Evolutionary conservation across 306 rosid species (phyloP).

Genomic region (Neltuma alba): DNA sequence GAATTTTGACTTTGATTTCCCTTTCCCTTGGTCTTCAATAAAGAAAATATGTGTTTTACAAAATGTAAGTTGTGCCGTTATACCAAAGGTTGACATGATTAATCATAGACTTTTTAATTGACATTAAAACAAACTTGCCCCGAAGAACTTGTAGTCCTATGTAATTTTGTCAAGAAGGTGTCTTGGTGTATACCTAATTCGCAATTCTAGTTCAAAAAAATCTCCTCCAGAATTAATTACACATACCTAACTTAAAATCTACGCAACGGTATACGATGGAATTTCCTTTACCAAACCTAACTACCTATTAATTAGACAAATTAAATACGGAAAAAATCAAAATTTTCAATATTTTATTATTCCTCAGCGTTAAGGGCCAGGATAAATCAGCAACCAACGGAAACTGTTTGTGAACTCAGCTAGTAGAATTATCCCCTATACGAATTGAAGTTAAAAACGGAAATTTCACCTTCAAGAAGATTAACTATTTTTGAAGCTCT

Average conservation of each 20-base stretch:
- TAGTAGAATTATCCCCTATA: background rate
- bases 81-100: background rate
- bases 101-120: background rate
- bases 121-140: slow-evolving; percentile 5
- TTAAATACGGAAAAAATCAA: background rate
- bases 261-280: background rate
- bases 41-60: background rate
- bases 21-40: background rate
- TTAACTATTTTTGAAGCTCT: background rate
- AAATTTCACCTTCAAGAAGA: background rate
- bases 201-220: background rate
- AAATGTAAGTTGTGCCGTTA: slow-evolving; percentile 15
- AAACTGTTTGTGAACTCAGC: background rate
- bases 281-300: background rate
- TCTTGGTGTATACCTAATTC: slow-evolving; percentile 29
- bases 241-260: background rate
- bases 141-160: background rate
- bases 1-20: slow-evolving; percentile 4
- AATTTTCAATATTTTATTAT: background rate
- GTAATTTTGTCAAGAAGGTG: background rate
- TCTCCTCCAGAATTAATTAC: background rate
- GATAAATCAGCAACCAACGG: background rate
- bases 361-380: background rate
- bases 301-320: background rate
- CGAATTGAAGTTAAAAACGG: background rate